These are phyloP conservation scores for Oryza meyeriana DNA, from an alignment of 176 grass and related monocot genomes.

Conservation along the genomic window DNA sequence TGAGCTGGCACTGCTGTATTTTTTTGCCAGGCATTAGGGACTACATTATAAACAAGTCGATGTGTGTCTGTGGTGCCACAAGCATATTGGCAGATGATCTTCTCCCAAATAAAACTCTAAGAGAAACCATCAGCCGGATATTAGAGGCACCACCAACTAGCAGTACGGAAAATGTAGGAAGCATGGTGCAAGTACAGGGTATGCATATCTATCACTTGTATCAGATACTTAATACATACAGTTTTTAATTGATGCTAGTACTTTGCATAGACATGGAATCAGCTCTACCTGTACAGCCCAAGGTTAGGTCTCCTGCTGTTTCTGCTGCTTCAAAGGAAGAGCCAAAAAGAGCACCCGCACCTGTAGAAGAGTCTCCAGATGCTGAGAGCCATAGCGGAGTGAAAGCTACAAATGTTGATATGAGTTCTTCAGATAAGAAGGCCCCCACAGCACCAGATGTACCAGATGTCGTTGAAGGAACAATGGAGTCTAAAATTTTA, in stretches of 20 bases:
- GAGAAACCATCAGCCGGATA: slow-evolving; percentile 88
- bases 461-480: slow-evolving; percentile 56
- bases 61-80: slow-evolving; percentile 88
- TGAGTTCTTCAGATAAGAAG: slow-evolving; percentile 58
- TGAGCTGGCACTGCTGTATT: slow-evolving; percentile 32
- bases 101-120: slow-evolving; percentile 91
- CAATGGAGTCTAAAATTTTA: slow-evolving; percentile 41
- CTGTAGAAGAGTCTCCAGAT: slow-evolving; percentile 56
- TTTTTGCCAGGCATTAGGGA: slow-evolving; percentile 77
- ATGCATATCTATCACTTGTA: slow-evolving; percentile 27
- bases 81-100: slow-evolving; percentile 94
- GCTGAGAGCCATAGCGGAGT: slow-evolving; percentile 48
- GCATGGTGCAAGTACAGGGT: slow-evolving; percentile 82
- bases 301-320: slow-evolving; percentile 66
- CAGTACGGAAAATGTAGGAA: slow-evolving; percentile 83
- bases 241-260: slow-evolving; percentile 19
- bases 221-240: slow-evolving; percentile 2
- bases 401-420: slow-evolving; percentile 47
- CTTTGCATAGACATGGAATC: slow-evolving; percentile 75
- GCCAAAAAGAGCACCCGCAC: slow-evolving; percentile 42
- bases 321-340: slow-evolving; percentile 90
- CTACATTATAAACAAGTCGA: slow-evolving; percentile 73
- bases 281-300: slow-evolving; percentile 58
- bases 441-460: neutral
- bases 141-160: slow-evolving; percentile 83